Conservation (phyloP, 345 rosid species). For the Moricandia moricandioides region DNA sequence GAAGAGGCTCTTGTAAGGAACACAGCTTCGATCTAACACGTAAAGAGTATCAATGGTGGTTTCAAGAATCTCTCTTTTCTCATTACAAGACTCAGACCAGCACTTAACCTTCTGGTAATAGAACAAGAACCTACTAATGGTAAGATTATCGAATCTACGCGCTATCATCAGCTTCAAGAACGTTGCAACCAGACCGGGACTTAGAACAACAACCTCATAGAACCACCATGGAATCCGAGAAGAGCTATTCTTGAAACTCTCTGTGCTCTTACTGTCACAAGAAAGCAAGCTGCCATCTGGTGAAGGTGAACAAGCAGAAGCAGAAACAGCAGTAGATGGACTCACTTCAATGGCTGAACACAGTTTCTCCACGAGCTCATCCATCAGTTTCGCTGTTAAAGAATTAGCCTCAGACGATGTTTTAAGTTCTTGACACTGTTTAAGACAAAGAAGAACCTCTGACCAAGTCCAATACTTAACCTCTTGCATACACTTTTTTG, state of each 20-base stretch:
- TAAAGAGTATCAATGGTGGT: slow-evolving; percentile 51
- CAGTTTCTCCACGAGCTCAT: slow-evolving; percentile 58
- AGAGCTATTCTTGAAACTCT: slow-evolving; percentile 67
- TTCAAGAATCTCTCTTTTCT: slow-evolving; percentile 55
- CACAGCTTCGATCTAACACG: slow-evolving; percentile 51
- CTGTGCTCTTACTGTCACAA: slow-evolving; percentile 74
- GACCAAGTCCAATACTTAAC: slow-evolving; percentile 74
- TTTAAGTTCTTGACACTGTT: slow-evolving; percentile 61
- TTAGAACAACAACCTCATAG: slow-evolving; percentile 59
- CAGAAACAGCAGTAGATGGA: slow-evolving; percentile 59
- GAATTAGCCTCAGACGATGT: slow-evolving; percentile 37
- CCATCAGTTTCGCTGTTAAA: slow-evolving; percentile 52
- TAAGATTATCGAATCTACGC: slow-evolving; percentile 54
- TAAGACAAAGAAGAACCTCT: slow-evolving; percentile 60
- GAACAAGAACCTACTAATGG: slow-evolving; percentile 61
- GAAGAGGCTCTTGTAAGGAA: slow-evolving; percentile 67
- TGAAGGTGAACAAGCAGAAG: slow-evolving; percentile 82
- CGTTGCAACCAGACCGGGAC: slow-evolving; percentile 42
- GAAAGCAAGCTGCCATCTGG: slow-evolving; percentile 77
- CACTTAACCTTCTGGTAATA: slow-evolving; percentile 76
- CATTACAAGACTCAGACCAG: slow-evolving; percentile 37
- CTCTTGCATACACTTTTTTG: slow-evolving; percentile 61
- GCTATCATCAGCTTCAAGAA: slow-evolving; percentile 56
- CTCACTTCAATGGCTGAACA: slow-evolving; percentile 55
- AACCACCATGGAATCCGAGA: slow-evolving; percentile 70